phyloP scores from a whole-genome alignment of 768 basidiomycete species.

The Lentinus tigrinus region DNA sequence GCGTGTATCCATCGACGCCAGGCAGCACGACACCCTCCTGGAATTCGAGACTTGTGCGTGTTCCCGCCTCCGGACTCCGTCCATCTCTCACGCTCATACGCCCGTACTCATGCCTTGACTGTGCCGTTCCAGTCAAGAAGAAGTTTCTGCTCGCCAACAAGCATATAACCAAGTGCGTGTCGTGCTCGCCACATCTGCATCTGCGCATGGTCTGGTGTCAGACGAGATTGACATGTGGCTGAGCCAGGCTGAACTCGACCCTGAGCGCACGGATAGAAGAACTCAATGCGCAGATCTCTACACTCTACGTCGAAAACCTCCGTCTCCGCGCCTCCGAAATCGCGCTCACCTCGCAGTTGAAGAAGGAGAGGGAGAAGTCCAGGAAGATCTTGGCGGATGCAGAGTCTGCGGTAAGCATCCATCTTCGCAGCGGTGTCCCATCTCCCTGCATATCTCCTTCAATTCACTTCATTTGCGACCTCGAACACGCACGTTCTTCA shows the following conservation, averaged over 20 bases:
- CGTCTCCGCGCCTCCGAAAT: conserved; percentile 80
- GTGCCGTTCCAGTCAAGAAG: conserved; percentile 82
- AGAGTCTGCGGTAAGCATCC: conserved; percentile 61
- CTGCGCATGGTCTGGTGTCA: neutral
- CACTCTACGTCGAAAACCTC: conserved; percentile 81
- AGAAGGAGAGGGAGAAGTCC: conserved; percentile 78
- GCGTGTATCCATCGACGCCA: conserved; percentile 51
- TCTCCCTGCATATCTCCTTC: neutral
- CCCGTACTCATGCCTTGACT: conserved; percentile 25
- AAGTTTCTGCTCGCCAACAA: conserved; percentile 89
- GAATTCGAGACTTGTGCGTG: conserved; percentile 84
- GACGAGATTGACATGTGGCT: neutral
- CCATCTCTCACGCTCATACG: conserved; percentile 15
- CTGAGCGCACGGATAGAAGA: conserved; percentile 83
- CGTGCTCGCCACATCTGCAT: neutral
- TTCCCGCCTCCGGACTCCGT: neutral
- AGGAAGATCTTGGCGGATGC: conserved; percentile 69
- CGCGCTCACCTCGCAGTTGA: conserved; percentile 70
- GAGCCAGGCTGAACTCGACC: conserved; percentile 74
- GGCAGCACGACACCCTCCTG: conserved; percentile 77
- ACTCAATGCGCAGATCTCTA: conserved; percentile 77
- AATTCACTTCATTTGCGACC: no score
- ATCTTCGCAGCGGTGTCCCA: conserved; percentile 20
- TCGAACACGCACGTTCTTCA: no score
- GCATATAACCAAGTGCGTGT: conserved; percentile 80